phyloP scores from a whole-genome alignment of 805 yeast genomes.

The Jamesozyma gamospora region DNA sequence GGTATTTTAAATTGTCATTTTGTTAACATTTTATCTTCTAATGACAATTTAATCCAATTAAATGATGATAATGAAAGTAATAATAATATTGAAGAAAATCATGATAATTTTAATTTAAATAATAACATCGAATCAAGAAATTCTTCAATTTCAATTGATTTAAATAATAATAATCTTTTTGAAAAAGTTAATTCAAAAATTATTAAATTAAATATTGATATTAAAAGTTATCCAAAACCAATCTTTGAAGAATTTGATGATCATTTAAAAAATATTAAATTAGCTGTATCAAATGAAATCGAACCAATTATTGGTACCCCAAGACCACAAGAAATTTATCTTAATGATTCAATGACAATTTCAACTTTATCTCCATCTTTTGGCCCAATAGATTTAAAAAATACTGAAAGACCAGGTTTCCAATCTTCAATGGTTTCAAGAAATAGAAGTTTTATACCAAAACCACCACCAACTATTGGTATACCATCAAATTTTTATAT shows the following conservation, averaged over 20 bases:
- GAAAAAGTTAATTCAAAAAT: constrained; percentile 9
- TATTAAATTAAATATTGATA: constrained; percentile 7
- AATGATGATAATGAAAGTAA: background rate
- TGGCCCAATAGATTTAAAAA: constrained; percentile 1
- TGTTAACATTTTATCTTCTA: constrained; percentile 1
- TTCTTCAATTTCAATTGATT: background rate
- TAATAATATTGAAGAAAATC: background rate
- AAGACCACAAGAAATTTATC: constrained; percentile 17
- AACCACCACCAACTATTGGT: constrained; percentile 1
- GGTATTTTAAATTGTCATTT: constrained; percentile 10
- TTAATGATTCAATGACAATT: constrained; percentile 8
- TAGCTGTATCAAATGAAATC: constrained; percentile 13
- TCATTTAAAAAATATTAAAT: constrained; percentile 11
- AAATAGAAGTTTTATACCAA: background rate
- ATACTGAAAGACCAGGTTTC: background rate
- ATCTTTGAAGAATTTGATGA: constrained; percentile 7
- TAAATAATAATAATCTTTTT: constrained; percentile 8
- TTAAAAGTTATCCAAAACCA: constrained; percentile 12
- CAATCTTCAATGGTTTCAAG: constrained; percentile 1
- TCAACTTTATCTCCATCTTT: constrained; percentile 2
- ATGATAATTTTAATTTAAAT: background rate
- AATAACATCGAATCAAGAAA: constrained; percentile 6
- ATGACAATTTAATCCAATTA: background rate
- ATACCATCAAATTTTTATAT: constrained; percentile 7
- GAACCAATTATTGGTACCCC: constrained; percentile 11